phyloP scores from a whole-genome alignment of 2,329 filamentous ascomycete species.

The Diplodia mutila region DNA sequence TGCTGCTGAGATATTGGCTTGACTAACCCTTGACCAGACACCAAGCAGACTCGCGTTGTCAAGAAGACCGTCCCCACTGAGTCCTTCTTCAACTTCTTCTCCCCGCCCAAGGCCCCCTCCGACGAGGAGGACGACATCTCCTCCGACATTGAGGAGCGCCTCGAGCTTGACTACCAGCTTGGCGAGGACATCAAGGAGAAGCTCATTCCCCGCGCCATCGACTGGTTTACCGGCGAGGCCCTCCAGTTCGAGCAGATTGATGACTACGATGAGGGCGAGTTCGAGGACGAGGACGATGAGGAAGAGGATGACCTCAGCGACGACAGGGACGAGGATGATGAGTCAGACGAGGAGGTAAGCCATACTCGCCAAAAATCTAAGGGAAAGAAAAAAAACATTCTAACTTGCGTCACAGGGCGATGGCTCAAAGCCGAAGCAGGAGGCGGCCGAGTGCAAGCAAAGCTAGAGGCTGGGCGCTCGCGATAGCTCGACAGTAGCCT shows the following conservation, averaged over 20 bases:
- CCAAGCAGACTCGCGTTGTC: slow-evolving; percentile 97
- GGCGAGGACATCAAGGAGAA: slow-evolving; percentile 99
- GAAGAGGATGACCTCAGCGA: slow-evolving; percentile 86
- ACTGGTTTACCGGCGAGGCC: slow-evolving; percentile 99
- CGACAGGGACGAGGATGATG: slow-evolving; percentile 74
- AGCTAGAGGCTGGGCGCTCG: slow-evolving; percentile 37
- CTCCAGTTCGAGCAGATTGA: slow-evolving; percentile 95
- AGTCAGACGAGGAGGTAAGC: slow-evolving; percentile 44
- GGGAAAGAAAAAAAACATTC: neutral
- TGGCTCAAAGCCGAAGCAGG: slow-evolving; percentile 50
- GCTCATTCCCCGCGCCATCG: slow-evolving; percentile 94
- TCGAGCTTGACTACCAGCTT: slow-evolving; percentile 97
- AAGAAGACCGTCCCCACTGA: slow-evolving; percentile 99
- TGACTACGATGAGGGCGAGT: slow-evolving; percentile 79
- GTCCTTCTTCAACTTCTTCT: slow-evolving; percentile 98
- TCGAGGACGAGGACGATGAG: slow-evolving; percentile 90
- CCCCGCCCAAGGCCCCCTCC: slow-evolving; percentile 82
- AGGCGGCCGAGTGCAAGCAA: slow-evolving; percentile 51
- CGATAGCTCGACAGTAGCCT: slow-evolving; percentile 7
- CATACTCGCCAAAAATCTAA: neutral
- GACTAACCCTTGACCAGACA: slow-evolving; percentile 64
- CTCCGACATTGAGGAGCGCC: slow-evolving; percentile 92
- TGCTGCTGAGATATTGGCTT: neutral
- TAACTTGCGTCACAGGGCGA: slow-evolving; percentile 37
- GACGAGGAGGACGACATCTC: slow-evolving; percentile 77